Evolutionary conservation across 2,329 filamentous ascomycete species (phyloP), one percentile per base, ranked within the genome.

Genomic region (Ophiostoma sp.): DNA sequence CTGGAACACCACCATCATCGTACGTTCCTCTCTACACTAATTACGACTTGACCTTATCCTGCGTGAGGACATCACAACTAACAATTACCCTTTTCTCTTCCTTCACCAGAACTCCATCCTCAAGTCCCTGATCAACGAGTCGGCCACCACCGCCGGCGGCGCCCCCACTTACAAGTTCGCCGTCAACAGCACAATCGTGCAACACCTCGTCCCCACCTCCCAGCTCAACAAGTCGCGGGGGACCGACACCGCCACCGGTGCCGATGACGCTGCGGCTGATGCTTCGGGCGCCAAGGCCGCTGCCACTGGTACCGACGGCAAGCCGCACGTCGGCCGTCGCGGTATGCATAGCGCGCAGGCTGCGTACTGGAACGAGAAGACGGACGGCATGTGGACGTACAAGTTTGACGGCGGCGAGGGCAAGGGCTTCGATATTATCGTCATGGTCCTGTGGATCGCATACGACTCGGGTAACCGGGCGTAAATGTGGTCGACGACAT

Each of bases 181-280:
- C 78, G 94, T 97, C 84, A 98, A 97, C 87, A 97, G 93, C 86
- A 98, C 95, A 77, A 98, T 98, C 80, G 97, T 98, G 78, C 95
- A 99, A 86, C 95, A 98, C 85, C 87, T 95, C 45, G 89, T 92
- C 25, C 89, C 91, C 72, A 91, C 89, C 15, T 88, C 89, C 39
- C 85, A 88, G 72, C 84, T 90, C 69, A 91, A 89, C 83, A 90
- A 89, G 83, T 81, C 88, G 75, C 85, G 86, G 77, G 85, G 88
- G 75, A 85, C 83, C 78, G 83, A 86, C 78, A 81, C 81, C 75
- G 82, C 84, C 75, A 22, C 36, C 8, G 61, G 59, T 0, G 79
- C 81, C 63, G 85, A 86, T 75, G 83, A 87, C 77, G 85, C 87
- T n/a, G 84, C 84, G 77, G 84, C 88, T 76, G 87, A 87, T 71